Evolutionary conservation across 495 filamentous ascomycete species (phyloP).

Genomic region (Cetradonia linearis): DNA sequence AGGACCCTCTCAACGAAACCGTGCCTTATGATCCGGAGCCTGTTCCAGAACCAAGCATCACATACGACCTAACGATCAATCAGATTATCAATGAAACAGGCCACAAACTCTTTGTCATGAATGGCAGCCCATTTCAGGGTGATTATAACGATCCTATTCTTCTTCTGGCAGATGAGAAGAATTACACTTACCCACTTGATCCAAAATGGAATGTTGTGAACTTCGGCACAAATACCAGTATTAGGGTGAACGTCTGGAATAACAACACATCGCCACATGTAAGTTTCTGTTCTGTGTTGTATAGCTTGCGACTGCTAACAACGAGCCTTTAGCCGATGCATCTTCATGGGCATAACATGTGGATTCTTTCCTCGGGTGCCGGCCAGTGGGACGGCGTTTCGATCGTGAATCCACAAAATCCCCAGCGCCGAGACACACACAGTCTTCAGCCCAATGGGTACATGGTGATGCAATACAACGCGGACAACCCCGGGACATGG

Average conservation of each 20-base stretch:
- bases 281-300: constrained; percentile 46
- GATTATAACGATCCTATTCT: constrained; percentile 42
- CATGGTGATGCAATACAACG: constrained; percentile 42
- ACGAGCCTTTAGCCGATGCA: constrained; percentile 32
- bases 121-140: too few relatives aligned
- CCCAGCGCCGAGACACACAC: constrained; percentile 14
- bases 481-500: constrained; percentile 49
- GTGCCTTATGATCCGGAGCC: too few relatives aligned
- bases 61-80: too few relatives aligned
- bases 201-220: constrained; percentile 39
- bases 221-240: constrained; percentile 38
- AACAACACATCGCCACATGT: too few relatives aligned
- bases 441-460: constrained; percentile 28
- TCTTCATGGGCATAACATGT: constrained; percentile 33
- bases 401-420: constrained; percentile 16
- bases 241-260: too few relatives aligned
- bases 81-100: too few relatives aligned
- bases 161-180: constrained; percentile 38
- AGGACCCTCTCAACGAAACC: too few relatives aligned
- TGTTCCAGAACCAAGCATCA: too few relatives aligned
- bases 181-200: constrained; percentile 35
- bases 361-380: constrained; percentile 24
- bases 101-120: too few relatives aligned
- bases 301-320: constrained; percentile 28
- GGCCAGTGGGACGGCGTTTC: constrained; percentile 24